Percentiles rank a stretch among this genome's conserved stretches.
Evolutionary conservation across 805 yeast species (phyloP).

Genomic region (Candida anglica): DNA sequence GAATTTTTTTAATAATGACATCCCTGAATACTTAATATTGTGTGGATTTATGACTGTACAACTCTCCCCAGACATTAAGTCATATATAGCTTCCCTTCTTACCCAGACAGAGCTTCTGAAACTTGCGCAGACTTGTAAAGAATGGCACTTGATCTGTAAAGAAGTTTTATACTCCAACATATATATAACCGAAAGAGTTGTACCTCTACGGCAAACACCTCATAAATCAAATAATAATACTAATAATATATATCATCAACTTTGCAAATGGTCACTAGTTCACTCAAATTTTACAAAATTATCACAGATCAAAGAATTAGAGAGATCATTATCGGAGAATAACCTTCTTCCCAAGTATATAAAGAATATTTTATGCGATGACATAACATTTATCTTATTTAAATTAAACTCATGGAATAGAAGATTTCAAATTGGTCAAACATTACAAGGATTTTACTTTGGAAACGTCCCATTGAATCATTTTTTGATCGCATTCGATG

Average conservation of each 20-base stretch:
- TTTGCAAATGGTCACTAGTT: slow-evolving; percentile 5
- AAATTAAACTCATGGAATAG: slow-evolving; percentile 10
- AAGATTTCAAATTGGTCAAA: slow-evolving; percentile 1
- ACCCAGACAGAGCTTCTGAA: slow-evolving; percentile 4
- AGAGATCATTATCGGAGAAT: slow-evolving; percentile 5
- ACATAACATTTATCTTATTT: slow-evolving; percentile 8
- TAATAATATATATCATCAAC: no score
- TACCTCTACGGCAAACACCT: no score
- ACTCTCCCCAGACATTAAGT: background rate
- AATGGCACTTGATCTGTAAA: slow-evolving; percentile 2
- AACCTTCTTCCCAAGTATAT: slow-evolving; percentile 1
- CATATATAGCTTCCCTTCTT: background rate
- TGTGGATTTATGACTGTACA: background rate
- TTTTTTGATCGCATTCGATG: slow-evolving; percentile 7
- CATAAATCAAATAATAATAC: no score
- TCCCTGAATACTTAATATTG: background rate
- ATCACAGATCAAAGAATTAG: slow-evolving; percentile 6
- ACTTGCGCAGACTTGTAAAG: slow-evolving; percentile 6
- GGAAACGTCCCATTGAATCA: slow-evolving; percentile 10
- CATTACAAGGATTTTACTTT: slow-evolving; percentile 5
- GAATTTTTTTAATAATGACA: background rate
- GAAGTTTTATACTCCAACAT: slow-evolving; percentile 6
- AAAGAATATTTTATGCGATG: slow-evolving; percentile 7
- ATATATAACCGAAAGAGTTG: slow-evolving; percentile 8
- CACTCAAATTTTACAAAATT: background rate